Base-by-base conservation (phyloP, 805 yeast genomes). In the Lachancea lanzarotensis region DNA sequence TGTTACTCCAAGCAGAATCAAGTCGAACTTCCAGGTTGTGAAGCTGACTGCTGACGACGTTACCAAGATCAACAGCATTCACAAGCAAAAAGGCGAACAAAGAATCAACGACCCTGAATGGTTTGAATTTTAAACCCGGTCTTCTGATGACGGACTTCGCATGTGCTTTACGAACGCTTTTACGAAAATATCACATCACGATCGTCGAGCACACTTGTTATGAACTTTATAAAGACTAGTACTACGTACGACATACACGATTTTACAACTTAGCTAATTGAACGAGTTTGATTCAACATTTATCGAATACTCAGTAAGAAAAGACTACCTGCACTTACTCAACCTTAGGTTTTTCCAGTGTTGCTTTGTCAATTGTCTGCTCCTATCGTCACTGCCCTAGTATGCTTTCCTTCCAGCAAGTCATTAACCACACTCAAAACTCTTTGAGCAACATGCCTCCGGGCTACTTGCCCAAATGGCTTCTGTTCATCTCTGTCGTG, bases 401-500 rank as follows among this genome's bases (percentile, higher is more conserved):
- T n/a, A 67, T 66, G 70, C 45, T 61, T 35, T 55, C 62, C 13
- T 44, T 67, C 26, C 57, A 64, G 35, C 59, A 63, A 3, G 51
- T 70, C n/a, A 55, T 68, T 16, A 57, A 69, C 35, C 62, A 35
- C 34, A 55, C 60, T 15, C 57, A 59, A 43, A 46, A 48, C 20
- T 49, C 56, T 22, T 40, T 57, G 43, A 50, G 52, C 11, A 35
- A 48, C 3, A 50, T 59, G 57, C 65, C 66, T 37, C 75, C 78
- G 8, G 88, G 89, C 10, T 58, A 73, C 38, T 66, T 84, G 40
- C 91, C 93, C 39, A 82, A 82, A 68, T 84, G 95, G 87, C 71
- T 82, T 34, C 68, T 85, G 35, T 81, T 87, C 59, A 82, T 82
- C 58, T 86, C 97, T 0, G 81, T 82, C 2, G 97, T 91, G n/a